phyloP scores from a whole-genome alignment of 169 alveolate genomes.

The Cystoisospora suis region DNA sequence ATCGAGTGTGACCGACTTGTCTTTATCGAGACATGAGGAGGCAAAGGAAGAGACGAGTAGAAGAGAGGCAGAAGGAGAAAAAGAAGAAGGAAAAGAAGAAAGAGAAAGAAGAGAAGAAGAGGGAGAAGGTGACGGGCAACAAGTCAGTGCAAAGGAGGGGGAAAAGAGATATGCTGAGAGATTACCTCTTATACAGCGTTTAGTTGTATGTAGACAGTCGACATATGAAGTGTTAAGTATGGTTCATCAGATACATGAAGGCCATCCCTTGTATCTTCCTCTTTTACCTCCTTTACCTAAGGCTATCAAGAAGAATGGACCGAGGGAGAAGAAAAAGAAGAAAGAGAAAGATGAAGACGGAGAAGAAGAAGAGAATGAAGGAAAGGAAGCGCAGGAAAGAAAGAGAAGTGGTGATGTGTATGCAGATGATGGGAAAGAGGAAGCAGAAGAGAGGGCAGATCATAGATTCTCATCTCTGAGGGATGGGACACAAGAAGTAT shows the following conservation, averaged over 20 bases:
- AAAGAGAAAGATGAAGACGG: background rate
- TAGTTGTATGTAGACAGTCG: background rate
- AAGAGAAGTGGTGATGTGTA: too few species aligned
- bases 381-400: background rate
- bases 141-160: background rate
- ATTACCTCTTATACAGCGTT: too few species aligned
- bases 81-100: background rate
- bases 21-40: too few species aligned
- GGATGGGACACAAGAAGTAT: too few species aligned
- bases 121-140: background rate
- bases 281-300: conserved; percentile 1
- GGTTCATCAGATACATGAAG: background rate
- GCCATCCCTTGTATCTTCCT: background rate
- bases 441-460: too few species aligned
- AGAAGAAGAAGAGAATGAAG: background rate
- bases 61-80: background rate
- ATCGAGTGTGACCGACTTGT: too few species aligned
- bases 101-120: background rate
- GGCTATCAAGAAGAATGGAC: background rate
- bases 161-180: too few species aligned
- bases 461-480: too few species aligned
- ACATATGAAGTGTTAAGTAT: background rate
- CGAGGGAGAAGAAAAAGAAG: background rate
- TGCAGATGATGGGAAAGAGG: too few species aligned
- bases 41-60: background rate